Base-by-base conservation (phyloP, 169 alveolate genomes). In the Eimeria sp. region DNA sequence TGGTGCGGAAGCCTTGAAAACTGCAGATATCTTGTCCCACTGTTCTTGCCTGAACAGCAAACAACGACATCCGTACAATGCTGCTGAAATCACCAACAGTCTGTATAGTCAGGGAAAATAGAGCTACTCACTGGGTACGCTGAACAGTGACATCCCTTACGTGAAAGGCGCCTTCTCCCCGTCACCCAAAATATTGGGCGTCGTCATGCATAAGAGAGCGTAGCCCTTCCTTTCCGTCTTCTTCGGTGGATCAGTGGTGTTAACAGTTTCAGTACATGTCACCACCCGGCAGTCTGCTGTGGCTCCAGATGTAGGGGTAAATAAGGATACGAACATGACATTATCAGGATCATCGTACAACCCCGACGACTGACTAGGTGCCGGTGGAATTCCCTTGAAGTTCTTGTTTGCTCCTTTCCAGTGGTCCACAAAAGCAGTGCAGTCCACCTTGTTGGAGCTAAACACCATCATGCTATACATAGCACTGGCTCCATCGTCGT, bases 201-300 rank as follows among this genome's bases (percentile, higher is more conserved):
- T 25, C 43, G 75, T 25, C 75, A 25, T 65, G 75, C 75, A 65
- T 3, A 65, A 16, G 34, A 7, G 3, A 1, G 75, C 75, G n/a
- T 65, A 65, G 75, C 75, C 75, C 18, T 13, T 65, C 40, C 14
- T 65, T 65, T 65, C 40, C 75, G 9, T 25, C 3, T 20, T 65
- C 6, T 5, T 9, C 40, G 6, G 34, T 40, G 75, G n/a, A n/a
- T n/a, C n/a, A n/a, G n/a, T n/a, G n/a, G n/a, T n/a, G n/a, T n/a
- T n/a, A n/a, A n/a, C n/a, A n/a, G n/a, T 61, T 25, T 65, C 58
- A 14, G 84, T 73, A n/a, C 84, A 73, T 18, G 84, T 73, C 27
- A 73, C 84, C 34, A 73, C 84, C 54, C 54, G 5, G 13, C 84
- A 40, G 27, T 73, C 84, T 11, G 84, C 84, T 14, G 54, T 14